Percentiles rank a stretch among this genome's conserved stretches.
Conservation (phyloP, 2,329 filamentous ascomycete species). For the Phyllosticta capitalensis region DNA sequence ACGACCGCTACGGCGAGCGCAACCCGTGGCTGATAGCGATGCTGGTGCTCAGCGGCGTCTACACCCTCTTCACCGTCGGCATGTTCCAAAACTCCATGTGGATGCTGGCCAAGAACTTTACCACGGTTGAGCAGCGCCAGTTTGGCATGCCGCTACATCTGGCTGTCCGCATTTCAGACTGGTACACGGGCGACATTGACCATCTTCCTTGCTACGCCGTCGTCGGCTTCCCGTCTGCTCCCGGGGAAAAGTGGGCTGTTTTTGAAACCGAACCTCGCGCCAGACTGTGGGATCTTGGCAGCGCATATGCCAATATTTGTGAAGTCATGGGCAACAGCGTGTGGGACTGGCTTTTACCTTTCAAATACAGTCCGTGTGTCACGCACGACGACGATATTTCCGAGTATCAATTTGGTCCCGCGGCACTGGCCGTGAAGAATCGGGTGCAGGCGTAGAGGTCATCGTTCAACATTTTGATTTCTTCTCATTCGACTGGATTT, state of each 20-base stretch:
- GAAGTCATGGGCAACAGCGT: constrained; percentile 66
- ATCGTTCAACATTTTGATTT: no score
- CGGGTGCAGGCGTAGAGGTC: neutral
- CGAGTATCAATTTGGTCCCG: constrained; percentile 58
- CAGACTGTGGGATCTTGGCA: constrained; percentile 76
- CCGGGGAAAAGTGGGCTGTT: constrained; percentile 60
- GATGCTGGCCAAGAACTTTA: constrained; percentile 63
- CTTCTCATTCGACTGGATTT: no score
- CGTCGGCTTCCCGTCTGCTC: constrained; percentile 11
- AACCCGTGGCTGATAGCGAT: constrained; percentile 56
- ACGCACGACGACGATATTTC: constrained; percentile 56
- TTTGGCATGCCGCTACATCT: constrained; percentile 51
- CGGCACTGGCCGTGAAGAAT: constrained; percentile 21
- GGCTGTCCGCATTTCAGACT: constrained; percentile 55
- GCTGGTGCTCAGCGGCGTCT: constrained; percentile 59
- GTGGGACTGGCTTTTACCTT: constrained; percentile 72
- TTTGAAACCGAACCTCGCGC: constrained; percentile 62
- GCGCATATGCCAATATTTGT: constrained; percentile 56
- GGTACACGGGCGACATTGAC: constrained; percentile 7
- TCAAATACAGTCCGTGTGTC: constrained; percentile 64
- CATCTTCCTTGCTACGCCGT: constrained; percentile 3
- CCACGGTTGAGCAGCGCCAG: constrained; percentile 64
- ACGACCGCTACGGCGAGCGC: constrained; percentile 34
- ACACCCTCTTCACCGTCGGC: constrained; percentile 67
- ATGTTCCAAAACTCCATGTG: constrained; percentile 68